Evolutionary conservation across 352 stramenopile genomes (phyloP).

Genomic region (Thraustochytrium sp.): DNA sequence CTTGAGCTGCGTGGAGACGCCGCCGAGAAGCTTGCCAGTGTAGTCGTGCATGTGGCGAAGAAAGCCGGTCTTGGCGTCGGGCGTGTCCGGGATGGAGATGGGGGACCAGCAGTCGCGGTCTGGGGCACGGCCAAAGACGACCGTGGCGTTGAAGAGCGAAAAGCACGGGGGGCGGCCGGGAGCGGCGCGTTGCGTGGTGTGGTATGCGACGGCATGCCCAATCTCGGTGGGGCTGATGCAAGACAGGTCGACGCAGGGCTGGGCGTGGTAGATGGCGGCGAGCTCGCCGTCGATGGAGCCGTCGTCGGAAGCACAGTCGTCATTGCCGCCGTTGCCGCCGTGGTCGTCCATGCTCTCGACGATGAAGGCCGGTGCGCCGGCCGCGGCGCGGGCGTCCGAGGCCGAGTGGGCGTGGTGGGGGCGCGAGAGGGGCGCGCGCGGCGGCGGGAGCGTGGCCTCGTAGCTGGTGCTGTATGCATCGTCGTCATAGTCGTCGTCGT

Average conservation of each 20-base stretch:
- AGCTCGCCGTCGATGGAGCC: not conserved
- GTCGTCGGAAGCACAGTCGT: not conserved
- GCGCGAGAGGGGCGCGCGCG: too few relatives aligned
- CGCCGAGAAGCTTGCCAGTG: not conserved
- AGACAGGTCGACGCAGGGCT: not conserved
- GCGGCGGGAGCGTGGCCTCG: too few relatives aligned
- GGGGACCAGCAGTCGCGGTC: conserved; percentile 6
- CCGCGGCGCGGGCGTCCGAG: too few relatives aligned
- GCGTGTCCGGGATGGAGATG: not conserved
- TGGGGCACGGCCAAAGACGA: not conserved
- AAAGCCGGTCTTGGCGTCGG: not conserved
- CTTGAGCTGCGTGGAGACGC: not conserved
- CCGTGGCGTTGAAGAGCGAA: not conserved
- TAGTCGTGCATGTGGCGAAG: conserved; percentile 1
- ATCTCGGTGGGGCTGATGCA: not conserved
- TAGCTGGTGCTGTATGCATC: too few relatives aligned
- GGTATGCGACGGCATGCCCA: not conserved
- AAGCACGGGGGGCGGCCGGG: not conserved
- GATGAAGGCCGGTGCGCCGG: too few relatives aligned
- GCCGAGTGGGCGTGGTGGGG: too few relatives aligned
- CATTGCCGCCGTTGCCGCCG: not conserved
- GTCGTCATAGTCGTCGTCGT: not conserved
- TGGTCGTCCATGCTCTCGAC: too few relatives aligned
- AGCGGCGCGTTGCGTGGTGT: not conserved
- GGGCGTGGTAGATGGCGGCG: not conserved